phyloP scores from a whole-genome alignment of 495 filamentous ascomycete genomes.

The Aspergillus conjunctus region DNA sequence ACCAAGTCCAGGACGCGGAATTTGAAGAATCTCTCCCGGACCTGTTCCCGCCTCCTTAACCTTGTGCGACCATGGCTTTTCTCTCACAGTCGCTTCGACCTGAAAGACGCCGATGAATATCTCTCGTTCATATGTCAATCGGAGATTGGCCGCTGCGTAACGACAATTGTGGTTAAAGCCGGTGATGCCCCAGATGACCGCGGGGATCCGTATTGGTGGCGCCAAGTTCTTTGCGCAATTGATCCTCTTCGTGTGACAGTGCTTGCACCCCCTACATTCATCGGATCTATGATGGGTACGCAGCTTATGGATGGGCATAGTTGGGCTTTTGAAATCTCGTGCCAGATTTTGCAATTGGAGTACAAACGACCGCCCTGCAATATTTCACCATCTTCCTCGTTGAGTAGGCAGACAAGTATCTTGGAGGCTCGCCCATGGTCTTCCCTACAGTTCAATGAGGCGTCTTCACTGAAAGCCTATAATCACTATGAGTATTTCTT shows the following conservation, averaged over 20 bases:
- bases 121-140: constrained; percentile 31
- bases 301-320: constrained; percentile 36
- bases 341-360: constrained; percentile 38
- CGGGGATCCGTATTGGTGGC: constrained; percentile 37
- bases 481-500: constrained; percentile 50
- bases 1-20: constrained; percentile 25
- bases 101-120: constrained; percentile 33
- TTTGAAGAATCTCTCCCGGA: constrained; percentile 39
- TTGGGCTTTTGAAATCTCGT: constrained; percentile 45
- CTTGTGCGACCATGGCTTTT: constrained; percentile 41
- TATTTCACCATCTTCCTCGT: constrained; percentile 1
- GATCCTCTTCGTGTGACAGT: constrained; percentile 38
- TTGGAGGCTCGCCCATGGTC: constrained; percentile 36
- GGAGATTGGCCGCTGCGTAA: constrained; percentile 35
- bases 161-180: constrained; percentile 34
- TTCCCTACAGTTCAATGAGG: constrained; percentile 43
- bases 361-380: constrained; percentile 12
- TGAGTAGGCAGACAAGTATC: constrained; percentile 24
- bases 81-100: constrained; percentile 33
- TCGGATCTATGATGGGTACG: constrained; percentile 34
- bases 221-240: constrained; percentile 31
- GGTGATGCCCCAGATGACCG: constrained; percentile 13
- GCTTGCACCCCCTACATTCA: constrained; percentile 37
- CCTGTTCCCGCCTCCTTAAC: constrained; percentile 30
- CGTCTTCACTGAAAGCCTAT: constrained; percentile 46